Percentiles rank a stretch among this genome's conserved stretches.
These are phyloP conservation scores for Porogramme epimiltina DNA, from an alignment of 1,284 basidiomycete genomes.

Conservation along the genomic window DNA sequence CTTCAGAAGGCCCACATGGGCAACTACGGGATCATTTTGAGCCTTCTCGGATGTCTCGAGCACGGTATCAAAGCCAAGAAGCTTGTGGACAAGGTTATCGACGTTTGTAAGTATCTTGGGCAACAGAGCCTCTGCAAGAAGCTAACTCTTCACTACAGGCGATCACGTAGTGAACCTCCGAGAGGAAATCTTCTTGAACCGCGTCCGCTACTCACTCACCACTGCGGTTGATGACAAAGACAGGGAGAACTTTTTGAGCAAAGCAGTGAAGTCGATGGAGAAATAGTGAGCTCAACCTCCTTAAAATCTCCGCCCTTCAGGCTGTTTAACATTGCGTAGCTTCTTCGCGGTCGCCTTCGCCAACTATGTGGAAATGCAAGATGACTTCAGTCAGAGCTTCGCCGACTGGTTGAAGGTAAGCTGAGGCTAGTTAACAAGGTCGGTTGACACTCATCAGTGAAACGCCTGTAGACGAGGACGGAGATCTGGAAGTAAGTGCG, in stretches of 20 bases:
- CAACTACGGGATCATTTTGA: conserved; percentile 88
- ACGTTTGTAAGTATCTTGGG: conserved; percentile 69
- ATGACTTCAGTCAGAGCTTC: conserved; percentile 73
- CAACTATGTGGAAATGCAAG: conserved; percentile 81
- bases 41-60: conserved; percentile 87
- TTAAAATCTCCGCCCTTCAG: not conserved
- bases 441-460: conserved; percentile 10
- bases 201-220: conserved; percentile 84
- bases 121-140: not conserved
- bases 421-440: conserved; percentile 33
- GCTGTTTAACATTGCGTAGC: conserved; percentile 36
- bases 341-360: conserved; percentile 97
- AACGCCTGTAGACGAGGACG: too few relatives aligned
- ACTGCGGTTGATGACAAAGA: conserved; percentile 63
- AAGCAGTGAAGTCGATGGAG: conserved; percentile 73
- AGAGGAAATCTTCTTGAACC: conserved; percentile 84
- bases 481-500: conserved; percentile 90
- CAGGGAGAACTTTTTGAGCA: conserved; percentile 57
- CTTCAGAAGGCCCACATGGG: conserved; percentile 87
- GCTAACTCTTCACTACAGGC: conserved; percentile 38
- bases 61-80: conserved; percentile 81
- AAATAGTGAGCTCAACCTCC: conserved; percentile 60
- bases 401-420: conserved; percentile 88
- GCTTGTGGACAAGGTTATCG: conserved; percentile 87
- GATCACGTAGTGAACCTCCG: conserved; percentile 90